phyloP scores from a whole-genome alignment of 495 filamentous ascomycete genomes.

The Antarctomyces pellizariae region DNA sequence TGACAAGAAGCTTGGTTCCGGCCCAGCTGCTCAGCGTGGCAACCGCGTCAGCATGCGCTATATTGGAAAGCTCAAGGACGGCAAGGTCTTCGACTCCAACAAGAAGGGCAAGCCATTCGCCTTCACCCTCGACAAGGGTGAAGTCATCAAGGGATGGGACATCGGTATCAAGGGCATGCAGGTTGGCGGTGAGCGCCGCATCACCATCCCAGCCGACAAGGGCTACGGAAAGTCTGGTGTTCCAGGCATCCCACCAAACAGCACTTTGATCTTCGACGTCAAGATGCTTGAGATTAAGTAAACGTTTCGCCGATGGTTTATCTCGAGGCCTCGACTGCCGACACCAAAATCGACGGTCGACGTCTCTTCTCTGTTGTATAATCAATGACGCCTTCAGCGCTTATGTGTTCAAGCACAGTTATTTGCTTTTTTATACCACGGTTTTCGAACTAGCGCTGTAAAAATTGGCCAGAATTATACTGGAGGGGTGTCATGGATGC shows the following conservation, averaged over 20 bases:
- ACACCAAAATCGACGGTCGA: conserved; percentile 5
- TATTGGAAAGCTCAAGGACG: conserved; percentile 82
- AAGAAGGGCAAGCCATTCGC: conserved; percentile 93
- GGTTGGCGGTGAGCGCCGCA: conserved; percentile 74
- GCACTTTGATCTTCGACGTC: conserved; percentile 77
- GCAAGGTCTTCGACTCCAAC: conserved; percentile 89
- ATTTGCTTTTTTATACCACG: too few species aligned
- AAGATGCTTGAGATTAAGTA: conserved; percentile 56
- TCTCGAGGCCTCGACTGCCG: conserved; percentile 1
- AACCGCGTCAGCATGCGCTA: conserved; percentile 82
- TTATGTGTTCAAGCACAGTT: too few species aligned
- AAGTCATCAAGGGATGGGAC: conserved; percentile 99
- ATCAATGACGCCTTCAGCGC: conserved; percentile 14
- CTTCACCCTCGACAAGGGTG: conserved; percentile 79
- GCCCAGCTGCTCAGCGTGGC: conserved; percentile 60
- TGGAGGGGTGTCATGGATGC: too few species aligned
- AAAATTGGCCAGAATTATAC: too few species aligned
- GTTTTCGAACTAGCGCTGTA: too few species aligned
- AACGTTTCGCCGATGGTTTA: conserved; percentile 10
- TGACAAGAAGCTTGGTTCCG: conserved; percentile 77
- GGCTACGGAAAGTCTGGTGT: conserved; percentile 66
- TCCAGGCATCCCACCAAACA: conserved; percentile 73
- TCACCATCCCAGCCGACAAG: conserved; percentile 62
- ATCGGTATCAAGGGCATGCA: conserved; percentile 81
- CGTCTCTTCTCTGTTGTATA: conserved; percentile 8